These are phyloP conservation scores for Cryptosporidium felis DNA, from an alignment of 169 alveolate genomes.

Conservation along the genomic window DNA sequence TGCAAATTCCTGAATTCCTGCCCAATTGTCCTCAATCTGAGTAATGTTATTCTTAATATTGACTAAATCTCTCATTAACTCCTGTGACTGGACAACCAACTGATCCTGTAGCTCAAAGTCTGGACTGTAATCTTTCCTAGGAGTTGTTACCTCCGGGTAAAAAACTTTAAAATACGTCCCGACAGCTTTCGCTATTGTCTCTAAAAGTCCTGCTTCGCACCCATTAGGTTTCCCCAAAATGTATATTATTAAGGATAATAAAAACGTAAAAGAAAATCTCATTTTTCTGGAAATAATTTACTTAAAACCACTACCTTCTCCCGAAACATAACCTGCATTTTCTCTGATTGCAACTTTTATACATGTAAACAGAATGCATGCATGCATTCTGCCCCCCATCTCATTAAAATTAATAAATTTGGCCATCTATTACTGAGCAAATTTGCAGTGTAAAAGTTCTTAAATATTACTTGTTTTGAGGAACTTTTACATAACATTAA, in stretches of 20 bases:
- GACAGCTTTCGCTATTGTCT: slow-evolving; percentile 17
- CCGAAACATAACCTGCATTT: too few relatives aligned
- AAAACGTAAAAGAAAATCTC: slow-evolving; percentile 15
- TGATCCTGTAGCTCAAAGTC: slow-evolving; percentile 56
- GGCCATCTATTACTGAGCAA: too few relatives aligned
- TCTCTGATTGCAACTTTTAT: too few relatives aligned
- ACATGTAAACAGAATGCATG: too few relatives aligned
- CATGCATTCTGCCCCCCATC: too few relatives aligned
- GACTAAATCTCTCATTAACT: slow-evolving; percentile 22
- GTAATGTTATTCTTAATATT: slow-evolving; percentile 37
- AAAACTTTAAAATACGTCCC: slow-evolving; percentile 51
- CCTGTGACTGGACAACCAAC: slow-evolving; percentile 34
- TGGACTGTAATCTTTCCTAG: slow-evolving; percentile 53
- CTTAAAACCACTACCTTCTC: too few relatives aligned
- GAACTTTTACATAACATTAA: too few relatives aligned
- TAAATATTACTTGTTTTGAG: too few relatives aligned
- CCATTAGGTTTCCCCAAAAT: slow-evolving; percentile 16
- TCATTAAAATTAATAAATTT: too few relatives aligned
- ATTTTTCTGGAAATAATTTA: too few relatives aligned
- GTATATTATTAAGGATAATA: slow-evolving; percentile 14
- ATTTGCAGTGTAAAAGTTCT: too few relatives aligned
- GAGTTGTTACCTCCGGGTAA: slow-evolving; percentile 57
- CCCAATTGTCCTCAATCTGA: slow-evolving; percentile 39
- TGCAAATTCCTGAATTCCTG: slow-evolving; percentile 32
- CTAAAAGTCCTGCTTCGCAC: slow-evolving; percentile 63